Percentiles rank a stretch among this genome's conserved stretches.
phyloP scores from a whole-genome alignment of 495 filamentous ascomycete genomes.

The Aspergillus haitiensis region DNA sequence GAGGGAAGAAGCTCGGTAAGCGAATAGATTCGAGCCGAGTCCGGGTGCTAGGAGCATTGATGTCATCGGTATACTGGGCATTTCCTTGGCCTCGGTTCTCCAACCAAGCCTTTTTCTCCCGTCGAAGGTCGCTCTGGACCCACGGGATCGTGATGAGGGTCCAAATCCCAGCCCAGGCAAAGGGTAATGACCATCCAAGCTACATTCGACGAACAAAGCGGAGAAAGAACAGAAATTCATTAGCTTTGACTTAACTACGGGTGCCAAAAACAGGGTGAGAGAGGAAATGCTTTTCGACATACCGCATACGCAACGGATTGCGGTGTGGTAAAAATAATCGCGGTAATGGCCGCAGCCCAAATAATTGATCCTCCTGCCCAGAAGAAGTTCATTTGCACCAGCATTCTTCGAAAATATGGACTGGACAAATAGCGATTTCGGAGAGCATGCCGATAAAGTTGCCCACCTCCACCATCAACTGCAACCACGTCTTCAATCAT shows the following conservation, averaged over 20 bases:
- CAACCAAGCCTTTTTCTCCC: constrained; percentile 65
- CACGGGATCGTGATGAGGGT: constrained; percentile 64
- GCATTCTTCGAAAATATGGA: constrained; percentile 67
- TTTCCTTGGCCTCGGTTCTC: constrained; percentile 40
- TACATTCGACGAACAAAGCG: constrained; percentile 3
- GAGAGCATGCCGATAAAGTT: constrained; percentile 63
- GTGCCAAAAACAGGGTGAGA: no score
- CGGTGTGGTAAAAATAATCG: constrained; percentile 61
- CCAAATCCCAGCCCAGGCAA: constrained; percentile 69
- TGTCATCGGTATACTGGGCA: constrained; percentile 43
- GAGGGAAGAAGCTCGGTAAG: constrained; percentile 35
- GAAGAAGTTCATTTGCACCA: constrained; percentile 71
- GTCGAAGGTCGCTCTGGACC: constrained; percentile 60
- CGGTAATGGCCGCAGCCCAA: constrained; percentile 56
- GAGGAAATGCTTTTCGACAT: constrained; percentile 29
- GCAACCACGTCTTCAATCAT: constrained; percentile 79
- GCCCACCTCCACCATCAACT: constrained; percentile 73
- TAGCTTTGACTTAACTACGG: no score
- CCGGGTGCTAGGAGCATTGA: constrained; percentile 38
- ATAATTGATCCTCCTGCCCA: constrained; percentile 66
- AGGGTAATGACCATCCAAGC: constrained; percentile 68
- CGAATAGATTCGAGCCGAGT: constrained; percentile 46
- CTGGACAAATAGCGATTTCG: constrained; percentile 69
- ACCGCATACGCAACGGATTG: constrained; percentile 70
- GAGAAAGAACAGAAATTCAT: not conserved